A percentile compares a stretch with the other conserved stretches of the same genome.
Conservation (phyloP, 2,329 filamentous ascomycete genomes). For the Teratosphaeria viscida region DNA sequence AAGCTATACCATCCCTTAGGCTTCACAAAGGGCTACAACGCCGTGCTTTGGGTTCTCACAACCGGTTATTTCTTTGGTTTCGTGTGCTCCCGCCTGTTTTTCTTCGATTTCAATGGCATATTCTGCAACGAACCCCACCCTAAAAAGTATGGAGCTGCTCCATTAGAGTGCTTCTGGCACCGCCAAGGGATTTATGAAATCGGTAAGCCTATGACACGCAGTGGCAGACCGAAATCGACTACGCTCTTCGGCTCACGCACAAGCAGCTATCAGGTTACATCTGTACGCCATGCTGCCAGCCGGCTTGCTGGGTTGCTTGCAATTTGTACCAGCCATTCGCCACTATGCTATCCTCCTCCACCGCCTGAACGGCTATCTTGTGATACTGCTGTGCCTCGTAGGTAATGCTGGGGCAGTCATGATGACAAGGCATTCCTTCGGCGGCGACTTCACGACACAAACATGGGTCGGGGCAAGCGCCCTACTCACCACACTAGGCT, state of each 20-base stretch:
- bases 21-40: conserved; percentile 48
- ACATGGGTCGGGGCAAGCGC: conserved; percentile 33
- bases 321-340: conserved; percentile 35
- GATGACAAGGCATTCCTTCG: conserved; percentile 42
- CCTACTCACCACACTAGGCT: conserved; percentile 35
- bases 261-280: conserved; percentile 34
- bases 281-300: conserved; percentile 31
- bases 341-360: conserved; percentile 45
- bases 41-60: conserved; percentile 34
- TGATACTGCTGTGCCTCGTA: conserved; percentile 39
- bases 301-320: conserved; percentile 29
- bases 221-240: neutral
- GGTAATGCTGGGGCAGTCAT: conserved; percentile 44
- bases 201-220: neutral
- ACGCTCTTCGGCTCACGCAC: neutral
- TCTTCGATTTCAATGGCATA: conserved; percentile 36
- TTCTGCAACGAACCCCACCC: conserved; percentile 6
- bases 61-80: conserved; percentile 31
- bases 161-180: conserved; percentile 38
- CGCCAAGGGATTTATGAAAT: conserved; percentile 21
- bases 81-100: conserved; percentile 38
- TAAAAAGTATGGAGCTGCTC: conserved; percentile 18
- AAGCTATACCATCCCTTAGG: conserved; percentile 40
- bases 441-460: conserved; percentile 45
- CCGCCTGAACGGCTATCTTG: conserved; percentile 49